These are phyloP conservation scores for Saturnispora besseyi DNA, from an alignment of 805 yeast species.

Conservation along the genomic window DNA sequence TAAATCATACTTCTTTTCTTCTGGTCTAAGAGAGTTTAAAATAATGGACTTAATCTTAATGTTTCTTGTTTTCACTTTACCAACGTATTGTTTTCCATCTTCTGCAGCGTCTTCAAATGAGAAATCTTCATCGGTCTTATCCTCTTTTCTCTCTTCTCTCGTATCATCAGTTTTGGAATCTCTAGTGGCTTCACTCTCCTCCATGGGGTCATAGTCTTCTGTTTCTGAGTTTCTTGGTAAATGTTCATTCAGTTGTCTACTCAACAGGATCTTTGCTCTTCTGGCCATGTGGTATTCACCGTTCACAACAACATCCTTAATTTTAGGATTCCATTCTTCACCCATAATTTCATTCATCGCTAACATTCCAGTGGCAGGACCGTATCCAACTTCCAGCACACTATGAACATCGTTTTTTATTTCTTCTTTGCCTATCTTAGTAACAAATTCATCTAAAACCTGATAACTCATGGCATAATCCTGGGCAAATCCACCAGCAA, in stretches of 20 bases:
- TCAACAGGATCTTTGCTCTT: constrained; percentile 67
- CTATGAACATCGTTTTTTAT: constrained; percentile 50
- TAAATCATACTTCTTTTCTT: constrained; percentile 55
- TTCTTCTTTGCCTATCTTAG: constrained; percentile 38
- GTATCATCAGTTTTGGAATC: constrained; percentile 1
- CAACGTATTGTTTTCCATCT: constrained; percentile 31
- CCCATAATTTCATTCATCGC: constrained; percentile 83
- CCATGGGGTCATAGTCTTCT: constrained; percentile 36
- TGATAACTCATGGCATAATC: constrained; percentile 65
- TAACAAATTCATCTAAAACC: constrained; percentile 56
- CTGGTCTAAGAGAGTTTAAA: constrained; percentile 41
- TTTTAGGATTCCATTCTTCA: constrained; percentile 46
- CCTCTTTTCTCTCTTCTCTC: background rate
- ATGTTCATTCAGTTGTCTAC: constrained; percentile 54
- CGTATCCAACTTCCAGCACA: constrained; percentile 74
- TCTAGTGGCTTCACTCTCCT: constrained; percentile 10
- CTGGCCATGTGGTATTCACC: constrained; percentile 68
- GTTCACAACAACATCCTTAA: constrained; percentile 62
- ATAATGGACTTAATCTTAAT: constrained; percentile 49
- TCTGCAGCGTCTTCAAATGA: constrained; percentile 12
- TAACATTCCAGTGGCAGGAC: constrained; percentile 88
- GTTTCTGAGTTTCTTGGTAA: constrained; percentile 18
- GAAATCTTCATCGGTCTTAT: constrained; percentile 14
- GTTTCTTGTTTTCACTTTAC: constrained; percentile 47
- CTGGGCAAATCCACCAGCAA: constrained; percentile 73